Base-by-base conservation (phyloP, 2,329 filamentous ascomycete species). In the Fusarium liriodendri region DNA sequence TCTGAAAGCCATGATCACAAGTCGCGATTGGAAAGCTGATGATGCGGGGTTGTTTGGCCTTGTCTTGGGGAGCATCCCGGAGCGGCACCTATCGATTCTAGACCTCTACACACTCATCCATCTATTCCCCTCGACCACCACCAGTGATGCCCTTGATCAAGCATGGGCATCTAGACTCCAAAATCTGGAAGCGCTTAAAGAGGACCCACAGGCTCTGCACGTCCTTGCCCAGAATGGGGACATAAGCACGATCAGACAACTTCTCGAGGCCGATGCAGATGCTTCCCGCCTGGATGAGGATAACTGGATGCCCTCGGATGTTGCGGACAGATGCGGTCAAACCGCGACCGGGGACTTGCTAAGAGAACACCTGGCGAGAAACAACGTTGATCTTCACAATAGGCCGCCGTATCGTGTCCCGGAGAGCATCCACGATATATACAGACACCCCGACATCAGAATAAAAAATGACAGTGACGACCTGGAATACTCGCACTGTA, bases 331-430 rank as follows among this genome's bases (percentile, higher is more conserved):
- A 10, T 20, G n/a, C 35, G 35, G 22, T 10, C 33, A 29, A 5
- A 5, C 0, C 6, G 35, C 22, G 6, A 2, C 1, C 8, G 16
- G 8, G 14, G 20, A n/a, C 7, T 7, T 58, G 4, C n/a, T 38
- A 8, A 22, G 20, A 4, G 5, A 27, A 3, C 18, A 18, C 6
- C 16, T 22, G 3, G 13, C 33, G 1, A 14, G 18, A 33, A 13
- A 11, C 11, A 6, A 13, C 6, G 11, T 2, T 4, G 29, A 8
- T 7, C n/a, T 2, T 10, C 33, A 6, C 29, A 2, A 35, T 0
- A 4, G 6, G 9, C 54, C n/a, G 6, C 20, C 29, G 29, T 38
- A 57, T 29, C 54, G 20, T 33, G 29, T n/a, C 18, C 33, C 33
- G 3, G 4, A 13, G n/a, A 37, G 3, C 2, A 4, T 42, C 7